These are phyloP conservation scores for Coelastrella sp. DNA, from an alignment of 139 green algal species.

Conservation along the genomic window DNA sequence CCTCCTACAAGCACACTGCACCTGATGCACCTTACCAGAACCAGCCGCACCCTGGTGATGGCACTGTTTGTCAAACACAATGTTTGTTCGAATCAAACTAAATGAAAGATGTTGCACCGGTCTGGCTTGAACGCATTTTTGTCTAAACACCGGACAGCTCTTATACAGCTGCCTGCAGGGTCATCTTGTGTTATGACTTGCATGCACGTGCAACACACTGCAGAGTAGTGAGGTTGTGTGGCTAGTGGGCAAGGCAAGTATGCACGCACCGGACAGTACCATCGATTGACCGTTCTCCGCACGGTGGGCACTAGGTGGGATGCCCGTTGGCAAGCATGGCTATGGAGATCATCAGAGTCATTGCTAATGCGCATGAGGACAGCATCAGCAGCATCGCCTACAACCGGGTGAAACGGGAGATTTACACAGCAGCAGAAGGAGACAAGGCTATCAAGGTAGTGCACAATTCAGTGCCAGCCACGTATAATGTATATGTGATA, in stretches of 20 bases:
- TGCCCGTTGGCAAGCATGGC: conserved; percentile 50
- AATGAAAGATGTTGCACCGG: too few species aligned
- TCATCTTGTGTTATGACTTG: too few species aligned
- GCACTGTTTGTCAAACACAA: too few species aligned
- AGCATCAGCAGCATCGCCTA: conserved; percentile 70
- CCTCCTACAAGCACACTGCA: too few species aligned
- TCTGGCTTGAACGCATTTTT: too few species aligned
- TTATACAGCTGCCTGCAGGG: too few species aligned
- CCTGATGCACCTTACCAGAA: too few species aligned
- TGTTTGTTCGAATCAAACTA: too few species aligned
- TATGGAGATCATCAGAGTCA: conserved; percentile 61
- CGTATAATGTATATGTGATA: not conserved
- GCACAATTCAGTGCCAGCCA: not conserved
- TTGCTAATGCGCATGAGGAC: conserved; percentile 65
- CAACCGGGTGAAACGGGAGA: conserved; percentile 66
- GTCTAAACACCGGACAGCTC: too few species aligned
- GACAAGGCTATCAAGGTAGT: conserved; percentile 72
- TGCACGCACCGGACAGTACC: not conserved
- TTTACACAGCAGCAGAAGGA: conserved; percentile 74
- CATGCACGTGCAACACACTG: too few species aligned
- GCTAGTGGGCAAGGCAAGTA: not conserved
- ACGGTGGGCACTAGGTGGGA: not conserved
- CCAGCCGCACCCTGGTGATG: too few species aligned
- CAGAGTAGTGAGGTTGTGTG: too few species aligned
- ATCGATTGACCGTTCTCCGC: not conserved